Evolutionary conservation across 257 asterid genomes (phyloP).

Genomic region (Forsythia viridissima): DNA sequence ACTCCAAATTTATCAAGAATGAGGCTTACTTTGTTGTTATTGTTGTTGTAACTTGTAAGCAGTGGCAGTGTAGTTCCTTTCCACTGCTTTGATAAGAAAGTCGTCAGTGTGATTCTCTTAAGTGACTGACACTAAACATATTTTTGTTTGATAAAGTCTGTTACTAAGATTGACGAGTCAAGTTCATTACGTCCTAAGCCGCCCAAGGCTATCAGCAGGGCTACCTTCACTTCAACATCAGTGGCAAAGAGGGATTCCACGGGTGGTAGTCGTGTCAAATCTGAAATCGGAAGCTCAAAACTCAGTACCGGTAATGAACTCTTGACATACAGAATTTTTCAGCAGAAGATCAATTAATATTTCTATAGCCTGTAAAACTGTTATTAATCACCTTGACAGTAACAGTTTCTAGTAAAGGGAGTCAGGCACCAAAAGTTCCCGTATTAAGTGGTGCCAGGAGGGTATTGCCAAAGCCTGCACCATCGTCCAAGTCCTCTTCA

Average conservation of each 20-base stretch:
- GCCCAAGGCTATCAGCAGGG: constrained; percentile 45
- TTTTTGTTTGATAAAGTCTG: constrained; percentile 39
- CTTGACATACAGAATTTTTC: constrained; percentile 7
- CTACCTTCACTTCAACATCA: constrained; percentile 39
- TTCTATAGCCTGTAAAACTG: not conserved
- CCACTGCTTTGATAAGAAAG: not conserved
- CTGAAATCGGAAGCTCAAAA: constrained; percentile 49
- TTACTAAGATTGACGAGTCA: constrained; percentile 39
- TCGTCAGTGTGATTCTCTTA: constrained; percentile 11
- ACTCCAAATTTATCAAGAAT: not conserved
- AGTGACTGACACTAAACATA: constrained; percentile 17
- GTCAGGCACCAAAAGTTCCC: constrained; percentile 57
- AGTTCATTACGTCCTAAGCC: constrained; percentile 46
- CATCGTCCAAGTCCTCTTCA: constrained; percentile 45
- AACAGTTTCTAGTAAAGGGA: constrained; percentile 48
- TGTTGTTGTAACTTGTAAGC: not conserved
- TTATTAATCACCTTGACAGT: constrained; percentile 24
- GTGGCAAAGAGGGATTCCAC: constrained; percentile 57
- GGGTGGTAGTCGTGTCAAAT: constrained; percentile 50
- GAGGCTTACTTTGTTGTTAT: not conserved
- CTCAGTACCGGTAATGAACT: constrained; percentile 38
- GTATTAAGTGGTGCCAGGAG: constrained; percentile 45
- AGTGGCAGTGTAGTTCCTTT: not conserved
- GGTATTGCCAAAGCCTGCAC: constrained; percentile 59
- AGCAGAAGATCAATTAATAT: not conserved